phyloP scores from a whole-genome alignment of 805 yeast genomes.

The Cyberlindnera bimundalis region DNA sequence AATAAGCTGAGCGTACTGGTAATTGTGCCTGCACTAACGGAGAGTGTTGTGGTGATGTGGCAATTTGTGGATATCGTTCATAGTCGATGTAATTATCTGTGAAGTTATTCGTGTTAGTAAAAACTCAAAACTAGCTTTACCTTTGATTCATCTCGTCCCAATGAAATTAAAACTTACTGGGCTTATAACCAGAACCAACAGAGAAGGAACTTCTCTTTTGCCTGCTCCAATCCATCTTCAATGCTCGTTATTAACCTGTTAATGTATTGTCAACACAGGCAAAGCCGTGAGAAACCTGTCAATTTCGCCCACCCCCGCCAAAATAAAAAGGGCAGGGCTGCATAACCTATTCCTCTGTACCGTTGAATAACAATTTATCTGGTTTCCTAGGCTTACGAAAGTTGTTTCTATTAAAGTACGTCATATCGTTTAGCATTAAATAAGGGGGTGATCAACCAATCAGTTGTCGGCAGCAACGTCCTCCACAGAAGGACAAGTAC shows the following conservation, averaged over 20 bases:
- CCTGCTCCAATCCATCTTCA: conserved; percentile 26
- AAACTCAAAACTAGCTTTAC: too few relatives aligned
- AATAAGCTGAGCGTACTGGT: conserved; percentile 38
- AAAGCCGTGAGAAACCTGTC: neutral
- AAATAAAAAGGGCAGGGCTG: neutral
- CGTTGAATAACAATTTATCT: too few relatives aligned
- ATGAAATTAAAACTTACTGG: conserved; percentile 12
- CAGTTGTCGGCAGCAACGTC: conserved; percentile 45
- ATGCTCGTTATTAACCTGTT: neutral
- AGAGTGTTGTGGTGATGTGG: conserved; percentile 13
- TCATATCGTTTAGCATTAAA: neutral
- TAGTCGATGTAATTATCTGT: conserved; percentile 10
- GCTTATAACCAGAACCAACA: conserved; percentile 21
- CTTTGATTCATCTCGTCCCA: too few relatives aligned
- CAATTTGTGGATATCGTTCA: conserved; percentile 14
- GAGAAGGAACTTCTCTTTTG: conserved; percentile 29
- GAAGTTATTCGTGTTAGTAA: neutral
- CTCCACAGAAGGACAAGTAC: conserved; percentile 89
- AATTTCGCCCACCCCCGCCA: neutral
- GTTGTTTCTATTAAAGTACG: too few relatives aligned
- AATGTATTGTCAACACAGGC: neutral
- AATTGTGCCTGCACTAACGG: conserved; percentile 18
- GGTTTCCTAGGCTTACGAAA: too few relatives aligned
- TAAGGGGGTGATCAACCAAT: neutral
- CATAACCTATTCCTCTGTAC: neutral